A percentile compares a stretch with the other conserved stretches of the same genome.
These are phyloP conservation scores for Rhizophagus prolifer DNA, from an alignment of 192 early-diverging fungal species.

Conservation along the genomic window DNA sequence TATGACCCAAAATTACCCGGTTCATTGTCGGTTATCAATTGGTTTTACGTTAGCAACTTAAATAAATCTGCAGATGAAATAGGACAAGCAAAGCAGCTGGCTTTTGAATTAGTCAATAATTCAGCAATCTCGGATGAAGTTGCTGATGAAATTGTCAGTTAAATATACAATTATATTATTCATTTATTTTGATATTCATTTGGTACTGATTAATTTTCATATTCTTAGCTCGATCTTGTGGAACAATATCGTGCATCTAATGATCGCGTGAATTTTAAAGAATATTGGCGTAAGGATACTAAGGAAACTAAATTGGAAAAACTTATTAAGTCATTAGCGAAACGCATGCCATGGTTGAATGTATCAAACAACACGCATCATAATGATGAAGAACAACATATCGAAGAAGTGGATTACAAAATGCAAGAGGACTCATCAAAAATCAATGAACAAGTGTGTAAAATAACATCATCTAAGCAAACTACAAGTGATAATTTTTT, in stretches of 20 bases:
- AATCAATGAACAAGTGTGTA: not conserved
- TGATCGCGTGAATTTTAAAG: constrained; percentile 62
- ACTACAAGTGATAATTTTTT: not conserved
- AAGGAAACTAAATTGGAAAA: constrained; percentile 69
- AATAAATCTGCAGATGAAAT: constrained; percentile 43
- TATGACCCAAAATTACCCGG: constrained; percentile 79
- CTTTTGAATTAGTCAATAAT: constrained; percentile 58
- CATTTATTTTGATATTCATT: not conserved
- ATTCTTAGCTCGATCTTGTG: constrained; percentile 52
- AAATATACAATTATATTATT: not conserved
- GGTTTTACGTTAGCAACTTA: constrained; percentile 74
- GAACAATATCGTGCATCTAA: constrained; percentile 52
- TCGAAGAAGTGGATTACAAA: not conserved
- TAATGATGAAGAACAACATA: not conserved
- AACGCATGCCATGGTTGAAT: constrained; percentile 73
- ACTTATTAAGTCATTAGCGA: constrained; percentile 63
- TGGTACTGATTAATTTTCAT: not conserved
- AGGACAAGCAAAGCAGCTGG: constrained; percentile 65
- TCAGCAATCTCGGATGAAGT: constrained; percentile 47
- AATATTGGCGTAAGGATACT: constrained; percentile 72
- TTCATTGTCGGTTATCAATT: constrained; percentile 78
- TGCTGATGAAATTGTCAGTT: constrained; percentile 50
- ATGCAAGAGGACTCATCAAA: not conserved
- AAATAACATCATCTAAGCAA: not conserved
- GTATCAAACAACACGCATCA: not conserved